A percentile compares a stretch with the other conserved stretches of the same genome.
These are phyloP conservation scores for Penicillium daleae DNA, from an alignment of 495 filamentous ascomycete genomes.

Conservation along the genomic window DNA sequence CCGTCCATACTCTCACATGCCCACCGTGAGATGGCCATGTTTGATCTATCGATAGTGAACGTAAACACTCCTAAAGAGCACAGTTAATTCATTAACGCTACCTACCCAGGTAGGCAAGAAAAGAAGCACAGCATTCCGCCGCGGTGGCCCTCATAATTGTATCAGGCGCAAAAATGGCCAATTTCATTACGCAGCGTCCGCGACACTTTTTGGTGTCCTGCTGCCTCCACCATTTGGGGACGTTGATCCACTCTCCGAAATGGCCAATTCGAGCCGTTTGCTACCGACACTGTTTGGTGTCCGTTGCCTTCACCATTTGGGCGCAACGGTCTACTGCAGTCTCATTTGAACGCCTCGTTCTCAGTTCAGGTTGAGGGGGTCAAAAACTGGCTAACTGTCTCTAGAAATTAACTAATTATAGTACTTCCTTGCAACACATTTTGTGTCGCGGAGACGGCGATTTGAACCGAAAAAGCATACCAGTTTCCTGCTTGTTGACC, in stretches of 20 bases:
- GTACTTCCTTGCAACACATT: constrained; percentile 5
- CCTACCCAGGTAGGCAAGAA: neutral
- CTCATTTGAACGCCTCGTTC: neutral
- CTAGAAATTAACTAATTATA: neutral
- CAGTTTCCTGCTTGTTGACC: neutral
- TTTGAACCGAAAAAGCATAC: constrained; percentile 4
- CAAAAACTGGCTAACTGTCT: neutral
- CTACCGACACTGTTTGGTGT: neutral
- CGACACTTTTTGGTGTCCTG: constrained; percentile 14
- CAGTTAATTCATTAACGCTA: neutral
- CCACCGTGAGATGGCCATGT: neutral
- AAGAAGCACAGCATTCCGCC: neutral
- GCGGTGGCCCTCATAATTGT: no score
- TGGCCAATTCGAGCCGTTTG: neutral
- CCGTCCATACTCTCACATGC: no score
- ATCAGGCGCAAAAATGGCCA: neutral
- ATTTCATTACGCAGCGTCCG: constrained; percentile 4
- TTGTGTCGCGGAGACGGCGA: neutral
- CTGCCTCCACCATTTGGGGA: constrained; percentile 12
- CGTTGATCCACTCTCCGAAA: constrained; percentile 3
- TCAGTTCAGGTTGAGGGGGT: constrained; percentile 2
- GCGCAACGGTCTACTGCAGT: neutral
- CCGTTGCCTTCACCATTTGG: neutral
- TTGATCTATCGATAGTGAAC: neutral
- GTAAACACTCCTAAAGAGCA: neutral